Base-by-base conservation (phyloP, 2,329 filamentous ascomycete species). In the Phialophora expanda region DNA sequence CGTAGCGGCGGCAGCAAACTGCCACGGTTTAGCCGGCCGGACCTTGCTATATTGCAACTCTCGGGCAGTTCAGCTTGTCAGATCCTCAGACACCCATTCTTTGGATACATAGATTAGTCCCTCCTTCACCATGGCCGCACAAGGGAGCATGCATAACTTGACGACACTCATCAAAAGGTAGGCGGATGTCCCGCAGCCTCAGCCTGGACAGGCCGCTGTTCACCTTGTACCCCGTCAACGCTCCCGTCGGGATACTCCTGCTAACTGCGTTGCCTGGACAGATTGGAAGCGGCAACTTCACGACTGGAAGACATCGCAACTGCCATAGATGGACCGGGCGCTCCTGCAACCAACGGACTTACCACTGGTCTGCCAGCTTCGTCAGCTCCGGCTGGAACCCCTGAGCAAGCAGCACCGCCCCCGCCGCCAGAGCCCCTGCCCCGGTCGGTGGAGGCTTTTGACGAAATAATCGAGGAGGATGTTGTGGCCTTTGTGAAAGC, bases 81-180 rank as follows among this genome's bases (percentile, higher is more conserved):
- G 54, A 59, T 61, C 58, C 38, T 46, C 44, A 38, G 22, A 24
- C 56, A 48, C 61, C 55, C 46, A 54, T 59, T 56, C 41, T 63
- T 65, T 62, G 38, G 56, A 56, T 50, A 65, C 30, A 44, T 65
- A 48, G 38, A 30, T 24, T 51, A 46, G 14, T 56, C 20, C 53
- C 22, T 28, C 38, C n/a, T 26, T 64, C 61, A 66, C 56, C 30
- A 73, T 73, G 71, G 64, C 71, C 9, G 57, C 58, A 34, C 66
- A 59, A 44, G 61, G 58, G 14, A 91, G 93, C 75, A 97, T 98
- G 92, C 89, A 98, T 81, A 98, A 97, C 78, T 83, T 99, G 69
- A 96, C 93, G 41, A 99, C 95, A 62, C 87, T 99, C 75, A 97
- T 99, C 83, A 99, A 99, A 86, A 89, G 95, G 95, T 98, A 86